Percentiles rank a stretch among this genome's conserved stretches.
phyloP scores from a whole-genome alignment of 2,329 filamentous ascomycete genomes.

The Fusarium guadeloupense region DNA sequence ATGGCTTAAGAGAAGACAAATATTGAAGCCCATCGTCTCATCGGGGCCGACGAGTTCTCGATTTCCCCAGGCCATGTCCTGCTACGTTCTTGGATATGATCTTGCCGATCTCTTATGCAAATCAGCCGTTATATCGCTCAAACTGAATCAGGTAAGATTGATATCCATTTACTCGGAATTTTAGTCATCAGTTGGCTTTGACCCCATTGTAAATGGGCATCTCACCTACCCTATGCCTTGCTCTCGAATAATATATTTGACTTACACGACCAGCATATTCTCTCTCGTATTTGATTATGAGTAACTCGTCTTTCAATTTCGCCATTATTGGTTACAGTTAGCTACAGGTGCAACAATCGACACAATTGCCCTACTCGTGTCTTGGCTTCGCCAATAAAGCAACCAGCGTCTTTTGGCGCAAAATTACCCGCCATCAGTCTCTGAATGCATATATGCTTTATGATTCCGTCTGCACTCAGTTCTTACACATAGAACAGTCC shows the following conservation, averaged over 20 bases:
- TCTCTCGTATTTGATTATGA: background rate
- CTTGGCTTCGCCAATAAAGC: background rate
- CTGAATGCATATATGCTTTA: background rate
- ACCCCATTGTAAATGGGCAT: background rate
- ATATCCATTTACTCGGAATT: conserved; percentile 1
- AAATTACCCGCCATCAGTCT: background rate
- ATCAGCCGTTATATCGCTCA: conserved; percentile 24
- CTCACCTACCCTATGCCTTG: background rate
- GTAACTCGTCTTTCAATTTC: background rate
- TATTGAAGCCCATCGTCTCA: background rate
- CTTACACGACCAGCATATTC: background rate
- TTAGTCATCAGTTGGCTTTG: background rate
- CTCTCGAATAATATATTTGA: background rate
- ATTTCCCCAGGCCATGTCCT: conserved; percentile 15
- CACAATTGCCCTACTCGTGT: conserved; percentile 2
- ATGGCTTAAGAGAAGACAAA: no score
- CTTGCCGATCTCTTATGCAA: conserved; percentile 27
- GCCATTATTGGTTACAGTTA: background rate
- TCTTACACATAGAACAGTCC: background rate
- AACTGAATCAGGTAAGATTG: conserved; percentile 21
- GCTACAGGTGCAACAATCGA: background rate
- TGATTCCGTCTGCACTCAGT: background rate
- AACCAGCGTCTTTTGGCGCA: background rate
- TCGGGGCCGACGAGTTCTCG: conserved; percentile 24
- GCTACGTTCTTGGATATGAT: conserved; percentile 15